Base-by-base conservation (phyloP, 139 green algal genomes). In the Picocystis salinarum region DNA sequence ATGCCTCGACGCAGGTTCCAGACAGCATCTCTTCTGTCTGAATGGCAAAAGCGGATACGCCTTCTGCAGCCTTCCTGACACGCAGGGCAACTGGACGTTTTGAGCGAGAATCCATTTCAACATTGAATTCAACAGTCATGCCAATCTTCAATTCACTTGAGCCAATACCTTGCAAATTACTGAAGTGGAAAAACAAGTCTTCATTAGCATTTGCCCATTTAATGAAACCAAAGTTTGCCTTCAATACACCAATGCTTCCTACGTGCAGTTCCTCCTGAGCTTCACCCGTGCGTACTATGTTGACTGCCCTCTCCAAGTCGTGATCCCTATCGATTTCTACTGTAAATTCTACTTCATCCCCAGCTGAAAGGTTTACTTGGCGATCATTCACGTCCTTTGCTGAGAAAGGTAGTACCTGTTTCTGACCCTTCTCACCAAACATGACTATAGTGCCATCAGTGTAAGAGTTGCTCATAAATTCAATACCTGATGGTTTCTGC, bases 181-280 rank as follows among this genome's bases (percentile, higher is more conserved):
- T 42, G 6, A 42, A 9, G 9, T 42, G 36, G 36, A 42, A 42
- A 7, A 42, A 42, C 7, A 7, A 7, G 36, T 42, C 36, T 6
- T 28, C 20, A 6, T 20, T 9, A 6, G 20, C 20, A 6, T 20
- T 28, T 20, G 20, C 24, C 20, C 36, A 42, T 7, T 42, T 42
- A 7, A 42, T 42, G 36, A 42, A 42, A 22, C 36, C 36, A 42
- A 42, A 42, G 9, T 42, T 6, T 6, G 9, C 9, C 36, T 42
- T 42, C 6, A 42, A 7, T 22, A 42, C 25, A 22, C 25, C 25
- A 22, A 42, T 22, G 36, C 20, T 22, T 6, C 36, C 36, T 20
- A 28, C 24, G n/a, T n/a, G n/a, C n/a, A n/a, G n/a, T n/a, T n/a
- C n/a, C 9, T 42, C 36, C 6, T 28, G 7, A 22, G 20, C 24